phyloP scores from a whole-genome alignment of 1,284 basidiomycete genomes.

The Ceratobasidium papillatum region DNA sequence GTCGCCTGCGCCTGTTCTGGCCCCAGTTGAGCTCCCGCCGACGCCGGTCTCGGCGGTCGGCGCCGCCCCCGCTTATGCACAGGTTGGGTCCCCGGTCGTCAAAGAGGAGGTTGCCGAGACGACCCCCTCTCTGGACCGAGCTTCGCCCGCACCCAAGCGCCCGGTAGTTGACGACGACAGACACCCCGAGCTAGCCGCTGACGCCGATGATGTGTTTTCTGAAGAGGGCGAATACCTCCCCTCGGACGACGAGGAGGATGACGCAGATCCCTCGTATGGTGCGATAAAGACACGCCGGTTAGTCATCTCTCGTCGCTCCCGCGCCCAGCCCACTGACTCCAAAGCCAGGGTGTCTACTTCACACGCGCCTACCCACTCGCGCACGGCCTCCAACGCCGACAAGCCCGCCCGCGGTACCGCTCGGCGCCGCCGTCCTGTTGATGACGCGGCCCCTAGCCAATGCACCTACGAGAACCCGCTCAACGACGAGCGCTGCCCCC shows the following conservation, averaged over 20 bases:
- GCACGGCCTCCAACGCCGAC: constrained; percentile 22
- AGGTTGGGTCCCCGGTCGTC: constrained; percentile 17
- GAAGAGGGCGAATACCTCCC: constrained; percentile 39
- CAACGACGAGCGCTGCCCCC: constrained; percentile 22
- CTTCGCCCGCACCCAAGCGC: constrained; percentile 26
- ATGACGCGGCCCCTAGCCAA: constrained; percentile 38
- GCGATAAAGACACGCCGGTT: constrained; percentile 31
- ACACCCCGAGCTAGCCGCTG: not conserved
- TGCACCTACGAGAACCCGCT: constrained; percentile 39
- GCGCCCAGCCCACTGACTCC: not conserved
- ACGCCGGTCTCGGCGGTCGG: not conserved
- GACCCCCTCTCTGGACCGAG: not conserved
- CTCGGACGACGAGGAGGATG: constrained; percentile 38
- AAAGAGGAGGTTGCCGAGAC: constrained; percentile 26
- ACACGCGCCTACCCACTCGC: constrained; percentile 12
- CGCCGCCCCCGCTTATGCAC: not conserved
- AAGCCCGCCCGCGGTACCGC: constrained; percentile 26
- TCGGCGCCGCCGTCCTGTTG: constrained; percentile 29
- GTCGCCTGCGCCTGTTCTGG: not conserved
- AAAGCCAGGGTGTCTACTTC: constrained; percentile 4
- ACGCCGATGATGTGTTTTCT: constrained; percentile 9
- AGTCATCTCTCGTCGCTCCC: not conserved
- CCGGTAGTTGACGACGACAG: not conserved
- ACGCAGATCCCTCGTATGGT: constrained; percentile 38
- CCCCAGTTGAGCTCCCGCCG: not conserved